Conservation (phyloP, 225 moss, liverwort and hornwort species). For the Anthoceros angustus region DNA sequence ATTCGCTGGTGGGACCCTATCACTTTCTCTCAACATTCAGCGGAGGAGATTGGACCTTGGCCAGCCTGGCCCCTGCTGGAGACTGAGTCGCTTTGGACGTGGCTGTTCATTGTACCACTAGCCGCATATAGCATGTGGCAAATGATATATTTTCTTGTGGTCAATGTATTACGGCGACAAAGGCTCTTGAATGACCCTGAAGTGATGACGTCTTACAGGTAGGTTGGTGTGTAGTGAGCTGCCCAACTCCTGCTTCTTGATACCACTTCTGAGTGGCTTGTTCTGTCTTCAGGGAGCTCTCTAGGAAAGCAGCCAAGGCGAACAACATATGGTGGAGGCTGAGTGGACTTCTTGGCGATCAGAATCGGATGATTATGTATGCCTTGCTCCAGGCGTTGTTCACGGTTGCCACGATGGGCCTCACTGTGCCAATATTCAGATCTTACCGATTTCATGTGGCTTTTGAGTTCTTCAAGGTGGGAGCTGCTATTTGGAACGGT, state of each 20-base stretch:
- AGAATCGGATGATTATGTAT: conserved; percentile 73
- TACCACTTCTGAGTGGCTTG: background rate
- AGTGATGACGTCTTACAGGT: conserved; percentile 94
- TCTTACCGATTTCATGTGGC: conserved; percentile 60
- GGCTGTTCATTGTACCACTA: conserved; percentile 85
- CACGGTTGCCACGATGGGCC: conserved; percentile 72
- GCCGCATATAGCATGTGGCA: conserved; percentile 85
- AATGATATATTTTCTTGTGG: conserved; percentile 76
- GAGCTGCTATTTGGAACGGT: conserved; percentile 84
- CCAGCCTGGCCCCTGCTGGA: conserved; percentile 90
- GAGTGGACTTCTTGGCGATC: conserved; percentile 65
- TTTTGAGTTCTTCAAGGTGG: conserved; percentile 80
- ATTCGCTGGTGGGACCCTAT: conserved; percentile 99
- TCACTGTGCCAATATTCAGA: conserved; percentile 82
- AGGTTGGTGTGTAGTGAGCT: background rate
- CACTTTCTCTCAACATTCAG: conserved; percentile 76
- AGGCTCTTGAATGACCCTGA: conserved; percentile 88
- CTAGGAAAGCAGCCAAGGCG: conserved; percentile 85
- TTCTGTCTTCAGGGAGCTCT: conserved; percentile 43
- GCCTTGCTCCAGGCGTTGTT: conserved; percentile 84
- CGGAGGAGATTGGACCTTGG: conserved; percentile 91
- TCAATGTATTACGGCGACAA: conserved; percentile 80
- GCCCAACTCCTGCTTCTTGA: background rate
- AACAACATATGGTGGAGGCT: conserved; percentile 97
- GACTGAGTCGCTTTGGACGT: conserved; percentile 67